phyloP scores from a whole-genome alignment of 2,329 filamentous ascomycete genomes.

The Sporothrix brunneoviolacea region DNA sequence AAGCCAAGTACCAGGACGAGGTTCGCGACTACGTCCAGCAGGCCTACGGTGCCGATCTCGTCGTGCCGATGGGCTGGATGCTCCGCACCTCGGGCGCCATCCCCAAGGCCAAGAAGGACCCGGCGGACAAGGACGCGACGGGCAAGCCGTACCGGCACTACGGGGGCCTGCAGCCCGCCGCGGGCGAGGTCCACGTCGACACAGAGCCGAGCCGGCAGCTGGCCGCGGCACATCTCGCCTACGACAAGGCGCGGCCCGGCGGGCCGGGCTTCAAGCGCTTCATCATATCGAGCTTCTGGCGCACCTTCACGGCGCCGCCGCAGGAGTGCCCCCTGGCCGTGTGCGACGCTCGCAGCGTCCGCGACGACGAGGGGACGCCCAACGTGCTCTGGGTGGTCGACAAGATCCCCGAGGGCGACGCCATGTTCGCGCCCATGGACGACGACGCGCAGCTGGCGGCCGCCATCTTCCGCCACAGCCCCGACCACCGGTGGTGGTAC shows the following conservation, averaged over 20 bases:
- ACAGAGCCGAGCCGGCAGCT: slow-evolving; percentile 2
- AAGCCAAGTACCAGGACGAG: slow-evolving; percentile 3
- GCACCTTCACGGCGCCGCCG: not conserved
- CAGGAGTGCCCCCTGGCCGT: not conserved
- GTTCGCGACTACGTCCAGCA: not conserved
- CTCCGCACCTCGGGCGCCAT: slow-evolving; percentile 1
- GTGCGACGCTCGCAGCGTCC: not conserved
- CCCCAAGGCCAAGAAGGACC: not conserved
- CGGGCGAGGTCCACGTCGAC: slow-evolving; percentile 2
- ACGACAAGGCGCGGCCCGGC: not conserved
- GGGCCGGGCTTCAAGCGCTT: slow-evolving; percentile 1
- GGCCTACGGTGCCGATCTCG: not conserved
- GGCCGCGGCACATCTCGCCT: not conserved
- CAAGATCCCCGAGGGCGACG: slow-evolving; percentile 6
- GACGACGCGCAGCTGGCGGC: slow-evolving; percentile 2
- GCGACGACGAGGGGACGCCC: slow-evolving; percentile 3
- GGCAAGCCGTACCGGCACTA: slow-evolving; percentile 1
- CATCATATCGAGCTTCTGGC: slow-evolving; percentile 3
- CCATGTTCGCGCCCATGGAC: slow-evolving; percentile 5
- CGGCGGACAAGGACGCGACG: not conserved
- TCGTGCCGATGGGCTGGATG: not conserved
- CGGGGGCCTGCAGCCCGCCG: not conserved
- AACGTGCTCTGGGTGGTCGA: slow-evolving; percentile 5
- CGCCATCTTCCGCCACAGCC: slow-evolving; percentile 3
- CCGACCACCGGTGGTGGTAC: slow-evolving; percentile 1